Base-by-base conservation (phyloP, 495 filamentous ascomycete species). In the Hyaloscypha finlandica region DNA sequence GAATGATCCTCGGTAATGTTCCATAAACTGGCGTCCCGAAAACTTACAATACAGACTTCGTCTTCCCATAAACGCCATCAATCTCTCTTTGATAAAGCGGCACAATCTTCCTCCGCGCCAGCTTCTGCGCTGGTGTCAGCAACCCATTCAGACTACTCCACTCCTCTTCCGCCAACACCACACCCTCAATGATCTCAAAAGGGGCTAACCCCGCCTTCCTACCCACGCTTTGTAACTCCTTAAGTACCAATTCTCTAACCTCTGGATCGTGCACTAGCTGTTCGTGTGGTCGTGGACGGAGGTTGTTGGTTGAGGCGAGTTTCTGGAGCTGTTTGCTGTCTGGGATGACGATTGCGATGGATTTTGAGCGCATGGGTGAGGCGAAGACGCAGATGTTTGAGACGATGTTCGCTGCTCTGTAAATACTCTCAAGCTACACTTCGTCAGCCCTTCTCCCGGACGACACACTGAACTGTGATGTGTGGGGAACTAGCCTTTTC, bases 371-470 rank as follows among this genome's bases (percentile, higher is more conserved):
- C 67, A 87, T 82, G 67, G 84, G 70, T 48, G 90, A 90, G 59
- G 93, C 94, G 73, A 93, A 93, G 59, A 96, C 89, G 76, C 93
- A 97, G 76, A 97, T 96, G 79, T 97, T 97, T 73, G 83, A 88
- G 29, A 97, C 92, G 6, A 97, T 84, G 19, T 89, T 83, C 6
- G 86, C 83, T 30, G 93, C 88, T 60, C 95, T 91, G 80, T 98
- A 98, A 65, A 96, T 82, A 6, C 92, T 92, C 81, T 98, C 94
- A 64, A 98, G 91, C 86, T 70, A 30, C 59, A 35, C 37, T 22
- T 11, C 14, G 9, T 61, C 32, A 67, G 31, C n/a, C 37, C 14
- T 19, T 12, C 92, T 83, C 90, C 5, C 1, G 25, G 8, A 32
- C n/a, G 14, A 0, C 56, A 91, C 68, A 90, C 8, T 14, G 6